These are phyloP conservation scores for Suillus clintonianus DNA, from an alignment of 768 basidiomycete genomes.

Conservation along the genomic window DNA sequence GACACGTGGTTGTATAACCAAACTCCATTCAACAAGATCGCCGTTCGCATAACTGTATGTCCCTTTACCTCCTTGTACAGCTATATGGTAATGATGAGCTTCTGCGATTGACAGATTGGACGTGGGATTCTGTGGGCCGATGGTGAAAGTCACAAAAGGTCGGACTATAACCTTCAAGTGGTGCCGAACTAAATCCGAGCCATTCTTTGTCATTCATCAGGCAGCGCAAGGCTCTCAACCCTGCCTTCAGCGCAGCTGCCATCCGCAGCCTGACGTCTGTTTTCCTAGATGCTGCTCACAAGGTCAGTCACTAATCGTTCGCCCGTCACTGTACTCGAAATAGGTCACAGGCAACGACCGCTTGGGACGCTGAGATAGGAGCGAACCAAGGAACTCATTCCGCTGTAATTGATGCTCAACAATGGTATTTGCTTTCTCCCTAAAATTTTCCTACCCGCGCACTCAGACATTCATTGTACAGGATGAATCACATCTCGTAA, in stretches of 20 bases:
- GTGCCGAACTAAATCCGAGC: neutral
- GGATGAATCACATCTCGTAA: neutral
- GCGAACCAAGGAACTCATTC: neutral
- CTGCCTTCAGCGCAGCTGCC: slow-evolving; percentile 54
- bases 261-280: slow-evolving; percentile 47
- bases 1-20: slow-evolving; percentile 51
- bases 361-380: neutral
- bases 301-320: slow-evolving; percentile 31
- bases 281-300: slow-evolving; percentile 54
- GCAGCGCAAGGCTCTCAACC: slow-evolving; percentile 51
- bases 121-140: slow-evolving; percentile 34
- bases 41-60: slow-evolving; percentile 44
- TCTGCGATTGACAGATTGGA: slow-evolving; percentile 13
- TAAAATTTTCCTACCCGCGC: neutral
- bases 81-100: neutral
- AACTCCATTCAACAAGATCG: slow-evolving; percentile 33
- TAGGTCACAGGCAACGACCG: neutral
- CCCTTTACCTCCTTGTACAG: neutral
- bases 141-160: slow-evolving; percentile 17
- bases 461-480: neutral
- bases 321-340: neutral
- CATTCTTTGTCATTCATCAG: slow-evolving; percentile 19
- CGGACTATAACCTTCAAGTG: neutral
- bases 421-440: neutral
- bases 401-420: neutral